Base-by-base conservation (phyloP, 2,329 filamentous ascomycete genomes). In the Venturia asperata region DNA sequence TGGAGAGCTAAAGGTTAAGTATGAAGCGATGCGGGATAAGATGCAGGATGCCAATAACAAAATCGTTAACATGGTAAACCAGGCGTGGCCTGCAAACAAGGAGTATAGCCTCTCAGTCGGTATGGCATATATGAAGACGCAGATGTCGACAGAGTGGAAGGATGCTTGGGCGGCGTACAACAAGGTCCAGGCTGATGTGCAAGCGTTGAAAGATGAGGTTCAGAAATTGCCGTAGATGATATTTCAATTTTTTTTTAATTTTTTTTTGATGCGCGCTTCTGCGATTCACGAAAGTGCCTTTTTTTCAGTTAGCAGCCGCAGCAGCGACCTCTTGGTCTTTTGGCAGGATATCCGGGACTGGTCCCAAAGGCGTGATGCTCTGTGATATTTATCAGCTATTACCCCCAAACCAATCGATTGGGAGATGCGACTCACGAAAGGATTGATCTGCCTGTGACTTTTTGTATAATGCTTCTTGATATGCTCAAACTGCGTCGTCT, bases 401-500 rank as follows among this genome's bases (percentile, higher is more conserved):
- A n/a, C n/a, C 6, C 47, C n/a, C 17, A 24, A 9, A 3, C 52
- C 42, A 13, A 6, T 21, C 55, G 21, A 65, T 6, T 56, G 9
- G 34, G 61, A 30, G 4, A 27, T 19, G 13, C 7, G 49, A 70
- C 70, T 69, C 67, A 75, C 77, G 74, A 81, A 82, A 60, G 73
- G 83, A 72, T 88, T 88, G 70, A 88, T 87, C 76, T 87, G 85
- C 69, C 74, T 78, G 74, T 87, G 85, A 68, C 82, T 85, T 78
- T 85, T 85, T 2, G 85, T 87, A 73, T 88, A 88, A 71, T 88
- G 85, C 56, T 83, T 88, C 84, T 96, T 97, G 80, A 97, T 97
- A 78, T 99, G 94, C 75, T 95, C 85, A 75, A 96, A 96, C 76
- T 97, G 85, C 27, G 92, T 96, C 67, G 92, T 94, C 63, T 89